Percentiles rank a stretch among this genome's conserved stretches.
These are phyloP conservation scores for Penicillium samsonianum DNA, from an alignment of 495 filamentous ascomycete species.

Conservation along the genomic window DNA sequence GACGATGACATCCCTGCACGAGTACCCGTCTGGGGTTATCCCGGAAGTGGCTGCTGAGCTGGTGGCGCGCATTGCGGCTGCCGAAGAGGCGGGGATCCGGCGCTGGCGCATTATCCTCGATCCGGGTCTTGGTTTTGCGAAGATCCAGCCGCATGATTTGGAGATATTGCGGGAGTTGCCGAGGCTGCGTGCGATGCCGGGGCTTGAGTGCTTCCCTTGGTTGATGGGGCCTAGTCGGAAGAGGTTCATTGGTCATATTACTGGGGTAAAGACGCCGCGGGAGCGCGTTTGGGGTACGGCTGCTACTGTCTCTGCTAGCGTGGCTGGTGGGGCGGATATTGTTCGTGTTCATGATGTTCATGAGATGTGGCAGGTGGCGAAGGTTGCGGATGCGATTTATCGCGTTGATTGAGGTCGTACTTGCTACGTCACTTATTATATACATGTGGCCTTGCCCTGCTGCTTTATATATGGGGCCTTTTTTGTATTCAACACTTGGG, in stretches of 20 bases:
- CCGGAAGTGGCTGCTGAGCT: constrained; percentile 69
- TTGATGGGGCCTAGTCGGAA: constrained; percentile 88
- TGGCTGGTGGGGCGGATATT: constrained; percentile 91
- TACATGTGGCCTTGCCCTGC: constrained; percentile 4
- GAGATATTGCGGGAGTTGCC: constrained; percentile 69
- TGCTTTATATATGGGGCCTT: not conserved
- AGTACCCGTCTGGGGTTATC: constrained; percentile 78
- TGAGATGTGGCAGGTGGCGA: constrained; percentile 85
- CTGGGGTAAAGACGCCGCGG: constrained; percentile 67
- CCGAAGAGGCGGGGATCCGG: constrained; percentile 78
- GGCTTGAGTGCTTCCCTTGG: constrained; percentile 79
- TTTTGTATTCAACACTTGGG: constrained; percentile 35
- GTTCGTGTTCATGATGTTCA: constrained; percentile 91
- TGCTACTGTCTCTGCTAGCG: constrained; percentile 80
- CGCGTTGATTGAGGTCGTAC: constrained; percentile 37
- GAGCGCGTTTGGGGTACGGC: constrained; percentile 84
- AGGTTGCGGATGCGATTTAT: constrained; percentile 91
- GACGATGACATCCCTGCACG: constrained; percentile 72
- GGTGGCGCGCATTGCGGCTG: constrained; percentile 65
- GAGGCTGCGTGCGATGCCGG: constrained; percentile 61
- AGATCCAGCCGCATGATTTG: constrained; percentile 76
- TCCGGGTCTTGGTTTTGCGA: constrained; percentile 92
- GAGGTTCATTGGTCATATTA: constrained; percentile 81
- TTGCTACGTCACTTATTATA: not conserved
- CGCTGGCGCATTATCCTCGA: constrained; percentile 96